Percentiles rank a stretch among this genome's conserved stretches.
Evolutionary conservation across 75 land plant species (phyloP).

Genomic region (Picea glauca): DNA sequence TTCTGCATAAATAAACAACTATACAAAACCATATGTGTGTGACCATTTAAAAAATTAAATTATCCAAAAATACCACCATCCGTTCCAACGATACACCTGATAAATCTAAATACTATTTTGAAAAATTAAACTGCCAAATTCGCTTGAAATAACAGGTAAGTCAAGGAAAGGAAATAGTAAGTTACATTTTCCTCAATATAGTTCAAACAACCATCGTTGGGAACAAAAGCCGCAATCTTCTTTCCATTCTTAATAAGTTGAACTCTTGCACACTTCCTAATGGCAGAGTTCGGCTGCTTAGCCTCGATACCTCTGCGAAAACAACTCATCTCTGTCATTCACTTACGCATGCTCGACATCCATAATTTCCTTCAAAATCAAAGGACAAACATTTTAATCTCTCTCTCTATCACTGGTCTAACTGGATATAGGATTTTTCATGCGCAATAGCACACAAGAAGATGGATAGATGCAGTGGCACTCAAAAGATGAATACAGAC

Average conservation of each 20-base stretch:
- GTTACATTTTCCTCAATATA: conserved; percentile 69
- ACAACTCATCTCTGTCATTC: neutral
- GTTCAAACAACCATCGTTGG: conserved; percentile 70
- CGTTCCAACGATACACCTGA: neutral
- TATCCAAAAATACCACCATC: neutral
- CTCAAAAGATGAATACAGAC: no score
- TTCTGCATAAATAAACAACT: neutral
- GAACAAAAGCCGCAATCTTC: conserved; percentile 74
- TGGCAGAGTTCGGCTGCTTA: conserved; percentile 65
- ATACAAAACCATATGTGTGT: neutral
- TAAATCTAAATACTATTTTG: neutral
- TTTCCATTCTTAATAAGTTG: conserved; percentile 80
- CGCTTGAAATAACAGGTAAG: conserved; percentile 4
- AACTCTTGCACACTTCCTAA: conserved; percentile 73
- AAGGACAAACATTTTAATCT: no score
- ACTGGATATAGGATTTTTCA: no score
- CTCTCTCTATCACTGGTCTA: no score
- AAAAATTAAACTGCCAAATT: neutral
- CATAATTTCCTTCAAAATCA: no score
- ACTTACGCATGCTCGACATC: no score
- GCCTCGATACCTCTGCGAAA: conserved; percentile 63
- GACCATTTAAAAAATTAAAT: neutral
- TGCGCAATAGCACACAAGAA: no score
- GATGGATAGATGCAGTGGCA: no score
- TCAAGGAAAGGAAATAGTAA: conserved; percentile 15